Conservation (phyloP, 805 yeast species). For the Jamesozyma piceae region DNA sequence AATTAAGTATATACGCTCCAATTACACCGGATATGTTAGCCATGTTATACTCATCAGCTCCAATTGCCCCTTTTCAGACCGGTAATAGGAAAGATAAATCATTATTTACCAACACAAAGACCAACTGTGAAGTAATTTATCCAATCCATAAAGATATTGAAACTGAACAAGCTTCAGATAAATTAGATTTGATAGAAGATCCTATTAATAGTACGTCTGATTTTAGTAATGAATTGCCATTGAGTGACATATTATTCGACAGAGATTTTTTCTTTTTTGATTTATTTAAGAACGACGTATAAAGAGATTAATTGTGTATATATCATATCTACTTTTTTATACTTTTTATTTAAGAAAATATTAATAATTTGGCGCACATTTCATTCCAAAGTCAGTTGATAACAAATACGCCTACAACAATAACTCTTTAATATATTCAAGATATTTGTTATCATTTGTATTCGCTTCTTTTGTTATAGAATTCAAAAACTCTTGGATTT, state of each 20-base stretch:
- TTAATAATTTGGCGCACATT: too few species aligned
- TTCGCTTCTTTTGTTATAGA: conserved; percentile 10
- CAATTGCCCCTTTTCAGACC: conserved; percentile 1
- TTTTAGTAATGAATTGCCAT: conserved; percentile 43
- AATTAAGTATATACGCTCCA: conserved; percentile 6
- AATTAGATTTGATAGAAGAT: not conserved
- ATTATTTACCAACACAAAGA: not conserved
- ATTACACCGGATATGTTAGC: conserved; percentile 7
- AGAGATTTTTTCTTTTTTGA: conserved; percentile 40
- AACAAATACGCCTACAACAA: conserved; percentile 8
- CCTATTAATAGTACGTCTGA: not conserved
- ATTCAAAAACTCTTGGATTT: conserved; percentile 17
- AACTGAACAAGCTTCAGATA: not conserved
- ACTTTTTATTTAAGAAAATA: too few species aligned
- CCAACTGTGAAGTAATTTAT: not conserved
- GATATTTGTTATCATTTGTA: conserved; percentile 10
- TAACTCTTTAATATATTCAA: conserved; percentile 15
- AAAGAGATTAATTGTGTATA: not conserved
- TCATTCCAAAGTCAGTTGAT: too few species aligned
- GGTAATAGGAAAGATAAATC: conserved; percentile 1
- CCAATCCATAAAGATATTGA: not conserved
- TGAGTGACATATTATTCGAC: conserved; percentile 39
- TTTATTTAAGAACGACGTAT: conserved; percentile 1
- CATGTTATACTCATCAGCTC: conserved; percentile 5
- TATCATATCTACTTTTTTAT: too few species aligned